Percentiles rank a stretch among this genome's conserved stretches.
These are phyloP conservation scores for Nemania sp. DNA, from an alignment of 2,329 filamentous ascomycete species.

Conservation along the genomic window DNA sequence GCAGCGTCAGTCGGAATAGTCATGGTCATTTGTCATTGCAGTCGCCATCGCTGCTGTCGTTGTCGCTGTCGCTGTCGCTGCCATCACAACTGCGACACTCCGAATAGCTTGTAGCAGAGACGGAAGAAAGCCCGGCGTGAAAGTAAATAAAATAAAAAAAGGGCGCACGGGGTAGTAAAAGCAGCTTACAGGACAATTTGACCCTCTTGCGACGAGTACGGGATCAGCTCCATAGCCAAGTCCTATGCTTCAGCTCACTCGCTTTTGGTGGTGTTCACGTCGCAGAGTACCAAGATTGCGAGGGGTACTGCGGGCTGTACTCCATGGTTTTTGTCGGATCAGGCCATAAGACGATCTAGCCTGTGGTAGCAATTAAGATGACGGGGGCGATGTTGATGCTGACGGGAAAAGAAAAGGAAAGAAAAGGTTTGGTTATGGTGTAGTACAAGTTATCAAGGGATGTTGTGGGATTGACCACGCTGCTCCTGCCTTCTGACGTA, in stretches of 20 bases:
- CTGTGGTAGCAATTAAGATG: no score
- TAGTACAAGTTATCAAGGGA: no score
- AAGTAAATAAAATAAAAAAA: not conserved
- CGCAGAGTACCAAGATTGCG: slow-evolving; percentile 17
- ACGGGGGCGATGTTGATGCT: not conserved
- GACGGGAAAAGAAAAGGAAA: no score
- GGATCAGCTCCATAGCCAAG: slow-evolving; percentile 67
- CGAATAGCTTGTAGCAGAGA: not conserved
- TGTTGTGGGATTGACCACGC: no score
- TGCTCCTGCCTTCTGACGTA: no score
- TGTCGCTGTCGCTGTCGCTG: no score
- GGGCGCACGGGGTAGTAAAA: not conserved
- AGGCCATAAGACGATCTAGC: slow-evolving; percentile 1
- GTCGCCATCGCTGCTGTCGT: no score
- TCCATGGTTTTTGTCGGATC: slow-evolving; percentile 21
- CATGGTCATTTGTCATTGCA: no score
- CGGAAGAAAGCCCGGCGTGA: not conserved
- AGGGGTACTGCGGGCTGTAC: slow-evolving; percentile 8
- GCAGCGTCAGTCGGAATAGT: not conserved
- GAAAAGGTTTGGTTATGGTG: no score
- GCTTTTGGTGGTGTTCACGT: slow-evolving; percentile 6
- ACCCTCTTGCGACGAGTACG: slow-evolving; percentile 71
- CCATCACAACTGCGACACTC: no score
- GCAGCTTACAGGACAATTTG: slow-evolving; percentile 77
- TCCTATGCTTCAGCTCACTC: slow-evolving; percentile 3